phyloP scores from a whole-genome alignment of 2,329 filamentous ascomycete genomes.

The Pseudopithomyces maydicus region DNA sequence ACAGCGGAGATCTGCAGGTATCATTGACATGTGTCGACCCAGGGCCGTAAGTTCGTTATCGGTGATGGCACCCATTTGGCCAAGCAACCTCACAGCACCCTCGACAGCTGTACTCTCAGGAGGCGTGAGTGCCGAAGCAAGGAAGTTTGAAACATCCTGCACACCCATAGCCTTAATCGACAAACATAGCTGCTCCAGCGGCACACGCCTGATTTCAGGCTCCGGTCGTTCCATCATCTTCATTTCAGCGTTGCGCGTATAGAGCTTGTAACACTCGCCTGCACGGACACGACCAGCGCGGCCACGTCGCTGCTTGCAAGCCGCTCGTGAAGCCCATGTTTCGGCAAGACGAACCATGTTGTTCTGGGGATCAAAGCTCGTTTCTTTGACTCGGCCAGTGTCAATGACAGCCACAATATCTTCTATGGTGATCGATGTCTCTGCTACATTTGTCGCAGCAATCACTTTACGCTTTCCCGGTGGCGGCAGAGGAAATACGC shows the following conservation, averaged over 20 bases:
- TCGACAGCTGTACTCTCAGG: constrained; percentile 85
- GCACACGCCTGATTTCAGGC: constrained; percentile 90
- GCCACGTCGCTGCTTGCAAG: constrained; percentile 91
- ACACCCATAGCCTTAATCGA: constrained; percentile 96
- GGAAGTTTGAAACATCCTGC: constrained; percentile 77
- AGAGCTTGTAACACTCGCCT: constrained; percentile 94
- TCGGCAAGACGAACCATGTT: constrained; percentile 96
- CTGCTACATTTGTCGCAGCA: constrained; percentile 93
- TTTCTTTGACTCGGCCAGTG: constrained; percentile 94
- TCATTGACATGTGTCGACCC: constrained; percentile 90
- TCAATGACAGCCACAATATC: constrained; percentile 97
- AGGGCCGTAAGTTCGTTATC: constrained; percentile 87
- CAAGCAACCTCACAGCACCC: constrained; percentile 77
- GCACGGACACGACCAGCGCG: constrained; percentile 91
- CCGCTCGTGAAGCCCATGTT: constrained; percentile 91
- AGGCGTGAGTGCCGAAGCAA: constrained; percentile 85
- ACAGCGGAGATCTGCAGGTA: constrained; percentile 89
- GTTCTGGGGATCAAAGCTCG: constrained; percentile 85
- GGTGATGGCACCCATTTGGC: constrained; percentile 86
- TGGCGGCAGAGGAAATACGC: constrained; percentile 80
- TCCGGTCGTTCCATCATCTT: constrained; percentile 89
- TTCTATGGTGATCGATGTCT: constrained; percentile 98
- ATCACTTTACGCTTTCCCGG: constrained; percentile 87
- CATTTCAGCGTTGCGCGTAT: constrained; percentile 80
- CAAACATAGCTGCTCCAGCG: constrained; percentile 90